A percentile compares a stretch with the other conserved stretches of the same genome.
These are phyloP conservation scores for Raddia distichophylla DNA, from an alignment of 176 grass and related monocot genomes.

Conservation along the genomic window DNA sequence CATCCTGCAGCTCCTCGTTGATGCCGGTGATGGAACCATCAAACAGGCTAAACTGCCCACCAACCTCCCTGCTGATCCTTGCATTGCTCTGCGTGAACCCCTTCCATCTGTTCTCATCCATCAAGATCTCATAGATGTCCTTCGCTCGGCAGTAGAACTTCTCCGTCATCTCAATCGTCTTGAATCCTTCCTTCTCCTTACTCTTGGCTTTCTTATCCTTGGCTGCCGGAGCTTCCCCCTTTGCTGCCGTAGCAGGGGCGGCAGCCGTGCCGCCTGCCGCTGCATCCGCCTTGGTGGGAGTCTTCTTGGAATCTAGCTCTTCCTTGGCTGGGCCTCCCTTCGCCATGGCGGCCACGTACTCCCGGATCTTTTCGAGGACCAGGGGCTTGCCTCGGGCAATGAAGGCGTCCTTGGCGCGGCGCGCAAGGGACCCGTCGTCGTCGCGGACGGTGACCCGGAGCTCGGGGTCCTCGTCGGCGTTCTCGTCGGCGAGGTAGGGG, in stretches of 20 bases:
- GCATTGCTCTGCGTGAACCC: conserved; percentile 98
- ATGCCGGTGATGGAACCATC: conserved; percentile 85
- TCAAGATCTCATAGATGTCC: conserved; percentile 90
- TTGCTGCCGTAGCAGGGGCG: not conserved
- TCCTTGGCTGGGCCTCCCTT: conserved; percentile 89
- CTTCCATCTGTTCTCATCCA: conserved; percentile 98
- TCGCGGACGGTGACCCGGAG: conserved; percentile 71
- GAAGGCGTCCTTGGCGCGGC: conserved; percentile 94
- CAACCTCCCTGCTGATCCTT: conserved; percentile 88
- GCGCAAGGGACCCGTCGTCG: conserved; percentile 71
- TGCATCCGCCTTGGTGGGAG: not conserved
- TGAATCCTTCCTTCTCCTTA: conserved; percentile 91
- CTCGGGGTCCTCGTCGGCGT: conserved; percentile 91
- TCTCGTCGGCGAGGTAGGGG: conserved; percentile 95
- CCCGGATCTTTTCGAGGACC: conserved; percentile 80
- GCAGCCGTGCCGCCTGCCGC: conserved; percentile 15
- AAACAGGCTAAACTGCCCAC: conserved; percentile 88
- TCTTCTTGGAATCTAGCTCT: conserved; percentile 76
- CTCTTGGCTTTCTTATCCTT: conserved; percentile 65
- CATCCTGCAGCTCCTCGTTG: conserved; percentile 93
- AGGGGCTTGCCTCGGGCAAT: conserved; percentile 69
- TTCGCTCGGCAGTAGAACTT: conserved; percentile 86
- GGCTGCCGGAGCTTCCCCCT: conserved; percentile 16
- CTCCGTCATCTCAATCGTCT: conserved; percentile 83
- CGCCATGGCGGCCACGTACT: conserved; percentile 70